A percentile compares a stretch with the other conserved stretches of the same genome.
Conservation (phyloP, 257 asterid species). For the Penstemon barbatus region DNA sequence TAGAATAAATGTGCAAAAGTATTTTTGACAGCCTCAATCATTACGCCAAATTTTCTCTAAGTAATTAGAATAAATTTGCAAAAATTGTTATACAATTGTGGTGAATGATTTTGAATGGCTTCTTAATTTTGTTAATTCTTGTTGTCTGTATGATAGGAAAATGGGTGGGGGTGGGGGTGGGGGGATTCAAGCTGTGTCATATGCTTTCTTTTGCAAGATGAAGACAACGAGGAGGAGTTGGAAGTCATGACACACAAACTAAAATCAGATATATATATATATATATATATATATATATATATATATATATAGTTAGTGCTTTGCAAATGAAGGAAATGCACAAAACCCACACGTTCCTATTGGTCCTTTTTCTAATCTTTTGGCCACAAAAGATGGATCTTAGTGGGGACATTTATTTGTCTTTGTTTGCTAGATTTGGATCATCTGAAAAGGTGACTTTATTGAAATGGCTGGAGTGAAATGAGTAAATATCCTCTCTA, state of each 20-base stretch:
- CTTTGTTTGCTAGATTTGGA: conserved; percentile 7
- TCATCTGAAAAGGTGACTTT: not conserved
- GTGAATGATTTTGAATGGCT: too few relatives aligned
- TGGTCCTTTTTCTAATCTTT: not conserved
- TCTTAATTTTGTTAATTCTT: too few relatives aligned
- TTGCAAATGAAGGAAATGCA: not conserved
- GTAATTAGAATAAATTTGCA: too few relatives aligned
- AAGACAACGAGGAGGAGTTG: conserved; percentile 19
- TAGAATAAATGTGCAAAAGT: too few relatives aligned
- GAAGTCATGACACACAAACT: conserved; percentile 4
- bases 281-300: too few relatives aligned
- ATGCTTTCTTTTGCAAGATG: not conserved
- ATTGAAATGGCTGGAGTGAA: not conserved
- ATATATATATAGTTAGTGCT: not conserved
- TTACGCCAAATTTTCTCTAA: too few relatives aligned
- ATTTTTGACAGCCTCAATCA: too few relatives aligned
- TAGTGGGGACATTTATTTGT: conserved; percentile 12
- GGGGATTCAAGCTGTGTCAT: too few relatives aligned
- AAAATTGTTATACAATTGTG: too few relatives aligned
- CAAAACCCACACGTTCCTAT: not conserved
- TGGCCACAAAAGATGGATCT: conserved; percentile 1
- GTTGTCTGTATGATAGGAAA: too few relatives aligned
- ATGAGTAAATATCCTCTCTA: too few relatives aligned
- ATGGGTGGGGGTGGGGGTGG: too few relatives aligned
- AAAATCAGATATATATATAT: not conserved